A percentile compares a stretch with the other conserved stretches of the same genome.
These are phyloP conservation scores for Cutaneotrichosporon arboriforme DNA, from an alignment of 1,284 basidiomycete species.

Conservation along the genomic window DNA sequence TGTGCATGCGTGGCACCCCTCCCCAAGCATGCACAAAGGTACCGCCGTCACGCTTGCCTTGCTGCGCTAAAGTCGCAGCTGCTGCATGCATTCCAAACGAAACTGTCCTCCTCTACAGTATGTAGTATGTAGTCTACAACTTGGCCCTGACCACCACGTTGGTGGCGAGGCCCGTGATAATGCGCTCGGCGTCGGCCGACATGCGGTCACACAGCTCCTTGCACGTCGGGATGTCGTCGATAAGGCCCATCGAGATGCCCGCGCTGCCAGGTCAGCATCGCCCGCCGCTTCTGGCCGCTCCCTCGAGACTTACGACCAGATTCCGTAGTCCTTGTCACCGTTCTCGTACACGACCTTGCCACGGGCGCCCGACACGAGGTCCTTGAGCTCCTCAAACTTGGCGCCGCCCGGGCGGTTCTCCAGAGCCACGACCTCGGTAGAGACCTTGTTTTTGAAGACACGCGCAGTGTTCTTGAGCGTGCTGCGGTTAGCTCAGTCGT, in stretches of 20 bases:
- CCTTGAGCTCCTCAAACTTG: conserved; percentile 77
- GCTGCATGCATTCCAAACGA: background rate
- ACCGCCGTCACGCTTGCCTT: no score
- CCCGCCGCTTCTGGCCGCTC: background rate
- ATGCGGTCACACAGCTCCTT: conserved; percentile 65
- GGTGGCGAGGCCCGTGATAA: conserved; percentile 56
- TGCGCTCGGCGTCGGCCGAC: conserved; percentile 70
- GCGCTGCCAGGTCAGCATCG: conserved; percentile 48
- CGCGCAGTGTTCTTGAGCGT: conserved; percentile 79
- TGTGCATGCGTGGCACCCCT: no score
- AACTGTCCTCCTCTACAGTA: background rate
- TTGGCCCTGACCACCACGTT: conserved; percentile 24
- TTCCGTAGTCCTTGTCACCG: conserved; percentile 79
- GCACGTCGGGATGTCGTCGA: conserved; percentile 81
- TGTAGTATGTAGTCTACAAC: conserved; percentile 15
- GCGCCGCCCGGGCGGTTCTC: conserved; percentile 75
- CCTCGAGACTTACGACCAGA: conserved; percentile 61
- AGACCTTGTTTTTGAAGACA: conserved; percentile 61
- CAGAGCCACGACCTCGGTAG: conserved; percentile 67
- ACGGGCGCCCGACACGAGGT: conserved; percentile 74
- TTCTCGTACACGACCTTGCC: conserved; percentile 68
- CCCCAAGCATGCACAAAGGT: no score
- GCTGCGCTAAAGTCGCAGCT: background rate
- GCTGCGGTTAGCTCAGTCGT: no score
- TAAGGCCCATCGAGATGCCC: conserved; percentile 73